Evolutionary conservation across 345 rosid species (phyloP), one percentile per base, ranked within the genome.

Genomic region (Citrus mangshanensis): DNA sequence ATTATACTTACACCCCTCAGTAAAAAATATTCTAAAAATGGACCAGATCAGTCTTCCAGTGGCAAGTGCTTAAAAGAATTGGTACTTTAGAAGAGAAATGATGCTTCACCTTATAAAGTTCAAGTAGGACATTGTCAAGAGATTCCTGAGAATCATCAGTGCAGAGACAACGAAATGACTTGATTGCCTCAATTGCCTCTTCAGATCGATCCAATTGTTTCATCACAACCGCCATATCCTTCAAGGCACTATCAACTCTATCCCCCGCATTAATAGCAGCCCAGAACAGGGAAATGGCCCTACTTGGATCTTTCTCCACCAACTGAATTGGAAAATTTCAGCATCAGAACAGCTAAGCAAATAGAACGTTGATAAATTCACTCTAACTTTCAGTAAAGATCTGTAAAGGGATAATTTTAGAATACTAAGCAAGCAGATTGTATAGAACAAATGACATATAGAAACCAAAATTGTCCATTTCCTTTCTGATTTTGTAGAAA

Each of bases 191-290:
- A 34, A 90, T 88, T 8, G 91, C 96, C 83, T 92, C 97, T 24
- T 92, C 91, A 69, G 92, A 70, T 77, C 94, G 81, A 80, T 89
- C 68, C 75, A 90, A 64, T 71, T 90, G 93, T 63, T 89, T 91
- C 93, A 92, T 87, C 32, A 87, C 93, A 46, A 88, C 90, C 1
- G 93, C 94, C 97, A 91, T 92, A 83, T 91, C 93, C 75, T 92
- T 89, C 83, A 92, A 76, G 9, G 94, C 90, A 78, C 94, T 89
- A 65, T 89, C 97, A 58, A 92, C 90, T 16, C 93, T 75, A 83
- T 90, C 94, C 61, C 96, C 91, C 10, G 86, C 88, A 83, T 92
- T 92, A 55, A 92, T 92, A 32, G 93, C 96, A 65, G 94, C 90
- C 96, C 96, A 92, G 77, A 90, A 90, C 77, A 92, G 80, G 19